These are phyloP conservation scores for Neltuma alba DNA, from an alignment of 306 rosid species.

Conservation along the genomic window DNA sequence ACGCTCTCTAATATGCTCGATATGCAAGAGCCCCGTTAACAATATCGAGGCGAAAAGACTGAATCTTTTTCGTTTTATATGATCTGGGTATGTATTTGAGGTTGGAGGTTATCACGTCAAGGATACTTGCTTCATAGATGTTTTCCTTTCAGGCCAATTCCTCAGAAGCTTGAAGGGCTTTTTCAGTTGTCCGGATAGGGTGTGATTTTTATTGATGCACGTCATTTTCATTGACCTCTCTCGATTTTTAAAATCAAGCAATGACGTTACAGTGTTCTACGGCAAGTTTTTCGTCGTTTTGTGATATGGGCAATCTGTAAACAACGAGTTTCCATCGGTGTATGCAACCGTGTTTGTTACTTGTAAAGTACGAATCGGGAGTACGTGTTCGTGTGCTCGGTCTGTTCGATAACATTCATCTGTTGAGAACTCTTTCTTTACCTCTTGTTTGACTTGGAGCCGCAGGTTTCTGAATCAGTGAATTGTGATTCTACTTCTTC, in stretches of 20 bases:
- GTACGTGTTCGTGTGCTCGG: background rate
- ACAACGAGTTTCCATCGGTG: too few species aligned
- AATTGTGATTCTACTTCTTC: slow-evolving; percentile 12
- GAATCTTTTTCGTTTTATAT: slow-evolving; percentile 25
- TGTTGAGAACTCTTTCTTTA: background rate
- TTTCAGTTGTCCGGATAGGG: too few species aligned
- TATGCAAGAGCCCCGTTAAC: slow-evolving; percentile 15
- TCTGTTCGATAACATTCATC: slow-evolving; percentile 1
- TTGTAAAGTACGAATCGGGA: background rate
- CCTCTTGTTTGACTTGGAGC: slow-evolving; percentile 2
- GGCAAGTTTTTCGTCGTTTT: slow-evolving; percentile 2
- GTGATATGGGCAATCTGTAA: background rate
- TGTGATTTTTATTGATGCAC: too few species aligned
- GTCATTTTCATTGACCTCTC: too few species aligned
- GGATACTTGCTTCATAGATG: background rate
- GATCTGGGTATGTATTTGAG: slow-evolving; percentile 39
- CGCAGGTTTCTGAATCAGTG: background rate
- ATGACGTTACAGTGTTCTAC: background rate
- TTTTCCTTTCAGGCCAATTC: background rate
- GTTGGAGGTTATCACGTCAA: slow-evolving; percentile 4
- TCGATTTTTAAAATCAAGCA: too few species aligned
- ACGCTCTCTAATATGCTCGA: background rate
- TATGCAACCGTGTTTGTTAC: background rate
- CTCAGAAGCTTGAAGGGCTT: background rate
- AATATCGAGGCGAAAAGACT: background rate